Evolutionary conservation across 768 basidiomycete genomes (phyloP), one percentile per base, ranked within the genome.

Genomic region (Kwoniella botswanensis): DNA sequence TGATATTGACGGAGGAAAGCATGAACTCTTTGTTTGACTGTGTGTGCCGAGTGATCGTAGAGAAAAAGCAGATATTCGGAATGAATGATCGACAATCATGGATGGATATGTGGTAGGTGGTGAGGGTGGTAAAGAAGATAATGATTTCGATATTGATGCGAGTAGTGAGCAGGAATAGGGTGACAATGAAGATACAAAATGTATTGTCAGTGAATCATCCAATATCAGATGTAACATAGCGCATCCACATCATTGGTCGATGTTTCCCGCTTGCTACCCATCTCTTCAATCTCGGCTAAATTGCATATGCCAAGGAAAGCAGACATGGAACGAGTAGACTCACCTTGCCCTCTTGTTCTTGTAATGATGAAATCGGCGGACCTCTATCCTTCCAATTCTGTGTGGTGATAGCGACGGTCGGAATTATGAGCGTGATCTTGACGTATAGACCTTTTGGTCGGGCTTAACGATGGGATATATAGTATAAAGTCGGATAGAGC

Each of bases 11-110:
- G 52, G 65, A 52, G 61, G 66, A 61, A 65, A 65, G 71, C 71
- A 71, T 71, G 65, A 71, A 71, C 71, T 71, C 71, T 59, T 60
- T 53, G 59, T 67, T 41, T 63, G 53, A 62, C 71, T 71, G 61
- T 7, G n/a, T 62, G 6, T 5, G 35, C 35, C 35, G 35, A 35
- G 55, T n/a, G 12, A 41, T 53, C 46, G 44, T 12, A 24, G 55
- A 24, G 13, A 13, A 13, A 26, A 15, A 18, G 13, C 4, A 15
- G 57, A 17, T 42, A 9, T 21, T 12, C 4, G 29, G 24, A 18
- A 55, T 22, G 46, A 50, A 50, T 50, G 46, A 50, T 50, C 18
- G 11, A 7, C 46, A 18, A 46, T 46, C 46, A 46, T 18, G 29
- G 46, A 46, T 46, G 46, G 9, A 13, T 46, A 46, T 29, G 29